phyloP scores from a whole-genome alignment of 2,329 filamentous ascomycete species.

The Fusarium transvaalense region DNA sequence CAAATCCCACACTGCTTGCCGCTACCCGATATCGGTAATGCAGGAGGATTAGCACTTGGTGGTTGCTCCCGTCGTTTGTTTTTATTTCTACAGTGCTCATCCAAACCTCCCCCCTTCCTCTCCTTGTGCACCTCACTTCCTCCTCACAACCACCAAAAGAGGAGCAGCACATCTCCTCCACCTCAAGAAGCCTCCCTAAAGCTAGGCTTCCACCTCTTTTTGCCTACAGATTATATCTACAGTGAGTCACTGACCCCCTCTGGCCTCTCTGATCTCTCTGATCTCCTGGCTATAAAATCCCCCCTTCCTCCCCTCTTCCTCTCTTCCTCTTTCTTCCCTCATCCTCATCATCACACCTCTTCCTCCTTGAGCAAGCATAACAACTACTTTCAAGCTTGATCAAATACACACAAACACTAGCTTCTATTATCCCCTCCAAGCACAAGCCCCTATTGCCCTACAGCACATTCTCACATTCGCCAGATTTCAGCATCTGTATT shows the following conservation, averaged over 20 bases:
- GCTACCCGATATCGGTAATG: neutral
- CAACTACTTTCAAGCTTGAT: neutral
- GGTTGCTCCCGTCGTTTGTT: slow-evolving; percentile 6
- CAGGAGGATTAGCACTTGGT: neutral
- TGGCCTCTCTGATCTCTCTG: neutral
- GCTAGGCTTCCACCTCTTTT: neutral
- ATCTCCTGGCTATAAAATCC: slow-evolving; percentile 13
- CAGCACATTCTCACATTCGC: slow-evolving; percentile 18
- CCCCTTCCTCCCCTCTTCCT: slow-evolving; percentile 9
- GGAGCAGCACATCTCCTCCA: slow-evolving; percentile 1
- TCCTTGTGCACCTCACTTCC: slow-evolving; percentile 6
- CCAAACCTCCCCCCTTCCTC: slow-evolving; percentile 2
- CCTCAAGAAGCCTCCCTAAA: slow-evolving; percentile 7
- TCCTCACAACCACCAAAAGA: neutral
- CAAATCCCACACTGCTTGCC: neutral
- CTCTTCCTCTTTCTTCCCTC: slow-evolving; percentile 25
- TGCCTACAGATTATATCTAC: neutral
- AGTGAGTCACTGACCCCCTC: slow-evolving; percentile 33
- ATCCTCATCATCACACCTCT: slow-evolving; percentile 23
- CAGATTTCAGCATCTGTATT: slow-evolving; percentile 18
- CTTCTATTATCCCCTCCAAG: neutral
- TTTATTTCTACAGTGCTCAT: slow-evolving; percentile 4
- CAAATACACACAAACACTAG: slow-evolving; percentile 1
- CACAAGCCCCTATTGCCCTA: neutral
- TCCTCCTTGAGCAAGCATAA: slow-evolving; percentile 21